Conservation (phyloP, 768 basidiomycete species). For the Lactarius evosmus region DNA sequence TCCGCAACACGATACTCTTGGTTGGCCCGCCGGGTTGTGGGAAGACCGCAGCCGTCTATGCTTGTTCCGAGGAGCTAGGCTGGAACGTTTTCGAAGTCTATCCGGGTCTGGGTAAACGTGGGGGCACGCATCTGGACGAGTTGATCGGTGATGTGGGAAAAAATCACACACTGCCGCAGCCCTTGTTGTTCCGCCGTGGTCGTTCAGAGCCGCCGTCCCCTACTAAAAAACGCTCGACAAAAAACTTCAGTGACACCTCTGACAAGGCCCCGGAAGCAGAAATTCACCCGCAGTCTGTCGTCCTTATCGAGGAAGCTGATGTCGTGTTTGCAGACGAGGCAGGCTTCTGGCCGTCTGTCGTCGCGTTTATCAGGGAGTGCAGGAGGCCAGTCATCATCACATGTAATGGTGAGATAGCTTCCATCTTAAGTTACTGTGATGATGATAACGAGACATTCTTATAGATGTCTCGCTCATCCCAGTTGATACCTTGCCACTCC, state of each 20-base stretch:
- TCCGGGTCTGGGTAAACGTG: constrained; percentile 90
- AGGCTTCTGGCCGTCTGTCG: constrained; percentile 82
- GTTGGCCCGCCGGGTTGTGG: constrained; percentile 80
- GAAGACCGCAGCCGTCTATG: constrained; percentile 91
- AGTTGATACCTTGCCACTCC: constrained; percentile 67
- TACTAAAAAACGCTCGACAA: constrained; percentile 5
- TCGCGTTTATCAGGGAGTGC: constrained; percentile 77
- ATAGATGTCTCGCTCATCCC: constrained; percentile 76
- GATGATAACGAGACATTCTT: constrained; percentile 14
- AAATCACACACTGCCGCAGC: constrained; percentile 61
- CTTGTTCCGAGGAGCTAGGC: constrained; percentile 88
- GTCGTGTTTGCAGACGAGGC: constrained; percentile 83
- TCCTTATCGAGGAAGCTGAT: constrained; percentile 94
- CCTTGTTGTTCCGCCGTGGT: constrained; percentile 21
- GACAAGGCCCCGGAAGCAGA: neutral
- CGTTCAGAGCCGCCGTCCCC: constrained; percentile 26
- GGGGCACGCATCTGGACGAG: constrained; percentile 69
- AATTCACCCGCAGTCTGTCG: constrained; percentile 63
- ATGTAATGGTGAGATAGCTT: constrained; percentile 78
- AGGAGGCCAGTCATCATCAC: constrained; percentile 89
- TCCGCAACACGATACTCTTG: constrained; percentile 87
- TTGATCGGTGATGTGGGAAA: constrained; percentile 91
- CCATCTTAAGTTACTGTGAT: constrained; percentile 15
- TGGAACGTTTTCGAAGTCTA: constrained; percentile 98
- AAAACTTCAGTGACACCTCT: neutral